Conservation (phyloP, 202 grass and related monocot species). For the Schoenoplectus triqueter region DNA sequence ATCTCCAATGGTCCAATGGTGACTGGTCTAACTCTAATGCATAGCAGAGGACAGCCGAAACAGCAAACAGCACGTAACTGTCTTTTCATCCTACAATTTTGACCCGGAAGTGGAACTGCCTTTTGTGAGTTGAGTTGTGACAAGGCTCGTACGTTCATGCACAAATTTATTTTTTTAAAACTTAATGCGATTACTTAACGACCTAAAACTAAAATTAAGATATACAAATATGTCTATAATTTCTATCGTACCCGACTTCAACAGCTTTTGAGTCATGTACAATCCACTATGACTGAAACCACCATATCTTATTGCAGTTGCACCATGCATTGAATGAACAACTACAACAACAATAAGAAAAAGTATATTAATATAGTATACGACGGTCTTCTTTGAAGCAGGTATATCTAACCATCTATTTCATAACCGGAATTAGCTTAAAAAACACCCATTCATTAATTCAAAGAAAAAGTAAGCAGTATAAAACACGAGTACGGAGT, state of each 20-base stretch:
- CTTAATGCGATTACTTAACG: too few relatives aligned
- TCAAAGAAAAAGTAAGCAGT: too few relatives aligned
- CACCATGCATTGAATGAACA: neutral
- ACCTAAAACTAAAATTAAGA: too few relatives aligned
- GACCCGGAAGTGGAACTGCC: neutral
- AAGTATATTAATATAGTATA: neutral
- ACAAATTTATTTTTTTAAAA: neutral
- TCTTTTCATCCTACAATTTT: neutral
- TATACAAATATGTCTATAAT: neutral
- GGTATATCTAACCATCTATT: neutral
- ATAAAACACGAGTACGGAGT: neutral
- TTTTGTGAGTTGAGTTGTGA: neutral
- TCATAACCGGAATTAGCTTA: neutral
- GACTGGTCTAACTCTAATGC: too few relatives aligned
- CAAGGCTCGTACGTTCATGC: too few relatives aligned
- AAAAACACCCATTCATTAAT: neutral
- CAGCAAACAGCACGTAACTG: constrained; percentile 14
- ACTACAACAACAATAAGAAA: neutral
- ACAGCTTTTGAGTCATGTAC: neutral
- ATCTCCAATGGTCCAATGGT: too few relatives aligned
- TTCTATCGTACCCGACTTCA: neutral
- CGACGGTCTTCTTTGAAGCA: too few relatives aligned
- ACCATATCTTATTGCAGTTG: neutral
- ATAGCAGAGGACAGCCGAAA: neutral
- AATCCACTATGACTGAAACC: neutral